phyloP scores from a whole-genome alignment of 108 stramenopile species.

The Epithemia pelagica region DNA sequence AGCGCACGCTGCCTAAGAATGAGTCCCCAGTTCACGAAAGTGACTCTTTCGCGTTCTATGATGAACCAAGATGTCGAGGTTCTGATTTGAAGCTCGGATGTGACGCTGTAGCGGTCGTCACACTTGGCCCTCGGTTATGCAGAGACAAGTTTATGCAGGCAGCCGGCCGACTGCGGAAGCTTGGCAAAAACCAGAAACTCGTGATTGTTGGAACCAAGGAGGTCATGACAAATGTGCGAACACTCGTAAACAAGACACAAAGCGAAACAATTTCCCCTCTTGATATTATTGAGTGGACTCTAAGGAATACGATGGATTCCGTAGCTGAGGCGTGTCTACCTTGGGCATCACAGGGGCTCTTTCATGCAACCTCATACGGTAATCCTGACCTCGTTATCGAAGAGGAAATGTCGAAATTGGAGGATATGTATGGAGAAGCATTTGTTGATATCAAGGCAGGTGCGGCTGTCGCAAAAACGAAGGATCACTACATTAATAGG shows the following conservation, averaged over 20 bases:
- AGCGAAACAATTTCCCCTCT: conserved; percentile 5
- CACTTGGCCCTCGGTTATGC: conserved; percentile 35
- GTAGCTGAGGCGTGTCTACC: conserved; percentile 20
- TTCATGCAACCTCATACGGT: conserved; percentile 23
- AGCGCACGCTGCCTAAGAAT: background rate
- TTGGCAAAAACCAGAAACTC: conserved; percentile 33
- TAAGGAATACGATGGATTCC: conserved; percentile 43
- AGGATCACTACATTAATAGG: background rate
- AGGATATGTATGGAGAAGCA: conserved; percentile 22
- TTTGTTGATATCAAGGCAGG: conserved; percentile 2
- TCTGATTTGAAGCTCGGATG: conserved; percentile 42
- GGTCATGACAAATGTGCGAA: background rate
- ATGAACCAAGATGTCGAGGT: conserved; percentile 53
- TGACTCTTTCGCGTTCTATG: conserved; percentile 45
- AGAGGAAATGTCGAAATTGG: conserved; percentile 16
- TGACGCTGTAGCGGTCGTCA: conserved; percentile 41
- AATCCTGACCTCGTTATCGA: conserved; percentile 11
- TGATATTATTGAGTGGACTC: conserved; percentile 33
- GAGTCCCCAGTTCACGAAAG: conserved; percentile 27
- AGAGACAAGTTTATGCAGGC: conserved; percentile 64
- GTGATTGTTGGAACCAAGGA: conserved; percentile 25
- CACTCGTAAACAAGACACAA: background rate
- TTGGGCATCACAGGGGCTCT: conserved; percentile 36
- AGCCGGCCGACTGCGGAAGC: conserved; percentile 39
- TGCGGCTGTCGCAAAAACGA: background rate